Conservation (phyloP, 768 basidiomycete genomes). For the Boletellus ananiceps region DNA sequence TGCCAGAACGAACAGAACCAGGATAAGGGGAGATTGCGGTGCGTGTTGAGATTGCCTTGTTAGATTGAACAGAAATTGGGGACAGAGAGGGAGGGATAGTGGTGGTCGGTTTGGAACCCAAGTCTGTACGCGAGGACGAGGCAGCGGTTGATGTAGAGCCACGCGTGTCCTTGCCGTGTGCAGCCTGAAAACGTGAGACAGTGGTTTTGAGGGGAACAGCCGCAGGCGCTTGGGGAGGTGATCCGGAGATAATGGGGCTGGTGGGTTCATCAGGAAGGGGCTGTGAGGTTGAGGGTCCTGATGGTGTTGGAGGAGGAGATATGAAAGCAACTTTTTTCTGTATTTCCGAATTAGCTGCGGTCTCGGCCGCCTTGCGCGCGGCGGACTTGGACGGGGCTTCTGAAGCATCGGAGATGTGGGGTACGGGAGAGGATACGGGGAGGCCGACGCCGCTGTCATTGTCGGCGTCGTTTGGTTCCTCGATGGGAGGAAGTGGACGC, state of each 20-base stretch:
- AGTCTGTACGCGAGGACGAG: conserved; percentile 58
- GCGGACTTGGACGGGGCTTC: conserved; percentile 25
- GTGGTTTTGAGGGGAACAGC: conserved; percentile 53
- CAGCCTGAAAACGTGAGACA: conserved; percentile 71
- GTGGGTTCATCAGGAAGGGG: conserved; percentile 46
- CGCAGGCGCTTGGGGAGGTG: conserved; percentile 24
- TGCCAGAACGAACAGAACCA: conserved; percentile 73
- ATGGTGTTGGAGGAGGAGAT: conserved; percentile 71
- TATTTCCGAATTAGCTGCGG: conserved; percentile 39
- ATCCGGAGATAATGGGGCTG: conserved; percentile 30
- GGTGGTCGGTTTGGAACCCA: conserved; percentile 41
- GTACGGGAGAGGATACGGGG: conserved; percentile 31
- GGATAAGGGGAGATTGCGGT: conserved; percentile 58
- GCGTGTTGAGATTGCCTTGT: conserved; percentile 58
- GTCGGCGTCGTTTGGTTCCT: conserved; percentile 35
- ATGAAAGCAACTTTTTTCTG: conserved; percentile 88
- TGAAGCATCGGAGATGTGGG: conserved; percentile 14
- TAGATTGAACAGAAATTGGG: conserved; percentile 51
- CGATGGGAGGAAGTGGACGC: conserved; percentile 47
- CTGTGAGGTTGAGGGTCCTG: conserved; percentile 45
- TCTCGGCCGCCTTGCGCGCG: conserved; percentile 39
- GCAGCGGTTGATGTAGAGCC: conserved; percentile 61
- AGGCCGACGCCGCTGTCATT: conserved; percentile 35
- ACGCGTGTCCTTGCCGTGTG: conserved; percentile 65
- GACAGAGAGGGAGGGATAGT: conserved; percentile 53